Percentiles rank a stretch among this genome's conserved stretches.
Conservation (phyloP, 2,329 filamentous ascomycete species). For the Arthrobotrys musiformis region DNA sequence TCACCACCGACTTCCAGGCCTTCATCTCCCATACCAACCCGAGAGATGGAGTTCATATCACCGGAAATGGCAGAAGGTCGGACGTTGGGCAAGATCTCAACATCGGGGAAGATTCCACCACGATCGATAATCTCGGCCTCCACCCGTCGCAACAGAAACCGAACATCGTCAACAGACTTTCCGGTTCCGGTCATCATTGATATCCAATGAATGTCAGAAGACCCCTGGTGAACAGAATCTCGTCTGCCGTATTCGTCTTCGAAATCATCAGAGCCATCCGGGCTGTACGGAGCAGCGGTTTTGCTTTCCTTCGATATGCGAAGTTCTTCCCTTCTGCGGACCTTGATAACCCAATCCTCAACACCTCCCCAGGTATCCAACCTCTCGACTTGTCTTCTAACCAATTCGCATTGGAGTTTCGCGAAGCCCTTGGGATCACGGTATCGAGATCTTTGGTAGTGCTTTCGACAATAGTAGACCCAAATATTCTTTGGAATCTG, state of each 20-base stretch:
- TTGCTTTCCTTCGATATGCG: constrained; percentile 66
- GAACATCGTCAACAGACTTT: constrained; percentile 62
- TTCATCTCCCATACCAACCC: constrained; percentile 9
- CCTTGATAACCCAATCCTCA: constrained; percentile 71
- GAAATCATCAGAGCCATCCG: constrained; percentile 44
- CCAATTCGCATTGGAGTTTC: constrained; percentile 72
- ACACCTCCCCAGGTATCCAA: constrained; percentile 74
- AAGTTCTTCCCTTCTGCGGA: constrained; percentile 74
- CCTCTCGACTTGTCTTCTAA: constrained; percentile 71
- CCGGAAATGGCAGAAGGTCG: constrained; percentile 44
- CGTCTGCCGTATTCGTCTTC: constrained; percentile 44
- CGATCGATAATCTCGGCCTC: constrained; percentile 61
- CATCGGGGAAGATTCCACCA: constrained; percentile 62
- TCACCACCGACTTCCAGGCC: constrained; percentile 29
- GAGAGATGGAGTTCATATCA: constrained; percentile 33
- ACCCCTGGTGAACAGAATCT: constrained; percentile 23
- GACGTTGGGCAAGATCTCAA: constrained; percentile 63
- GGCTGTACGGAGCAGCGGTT: constrained; percentile 60
- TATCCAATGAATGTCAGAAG: constrained; percentile 49
- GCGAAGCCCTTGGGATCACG: constrained; percentile 73
- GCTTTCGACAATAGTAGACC: constrained; percentile 82
- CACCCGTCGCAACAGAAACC: constrained; percentile 61
- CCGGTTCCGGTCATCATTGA: constrained; percentile 60
- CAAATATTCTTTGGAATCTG: constrained; percentile 76
- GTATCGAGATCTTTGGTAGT: constrained; percentile 81